phyloP scores from a whole-genome alignment of 495 filamentous ascomycete species.

The Penicillium verhagenii region DNA sequence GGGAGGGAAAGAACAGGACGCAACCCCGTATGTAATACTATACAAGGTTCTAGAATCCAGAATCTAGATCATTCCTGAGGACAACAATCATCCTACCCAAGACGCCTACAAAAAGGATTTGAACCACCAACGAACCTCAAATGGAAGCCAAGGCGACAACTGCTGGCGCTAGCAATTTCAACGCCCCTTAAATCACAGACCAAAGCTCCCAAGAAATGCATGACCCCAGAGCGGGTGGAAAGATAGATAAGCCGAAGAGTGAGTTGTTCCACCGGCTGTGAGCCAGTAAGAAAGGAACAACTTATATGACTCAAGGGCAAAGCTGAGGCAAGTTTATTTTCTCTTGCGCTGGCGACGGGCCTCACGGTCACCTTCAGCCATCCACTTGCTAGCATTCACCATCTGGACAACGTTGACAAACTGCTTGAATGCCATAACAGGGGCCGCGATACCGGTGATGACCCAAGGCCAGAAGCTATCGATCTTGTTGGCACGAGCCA shows the following conservation, averaged over 20 bases:
- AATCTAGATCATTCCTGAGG: conserved; percentile 14
- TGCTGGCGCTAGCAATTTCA: conserved; percentile 7
- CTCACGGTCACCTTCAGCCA: conserved; percentile 79
- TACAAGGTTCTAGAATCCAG: conserved; percentile 19
- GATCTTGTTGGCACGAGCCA: conserved; percentile 93
- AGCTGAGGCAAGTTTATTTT: background rate
- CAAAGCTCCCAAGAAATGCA: conserved; percentile 45
- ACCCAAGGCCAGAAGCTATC: conserved; percentile 83
- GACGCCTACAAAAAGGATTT: conserved; percentile 21
- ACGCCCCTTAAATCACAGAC: conserved; percentile 28
- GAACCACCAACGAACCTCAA: conserved; percentile 16
- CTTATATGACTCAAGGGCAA: conserved; percentile 1
- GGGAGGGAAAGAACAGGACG: conserved; percentile 17
- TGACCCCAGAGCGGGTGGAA: conserved; percentile 19
- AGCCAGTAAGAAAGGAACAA: conserved; percentile 1
- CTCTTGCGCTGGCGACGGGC: conserved; percentile 34
- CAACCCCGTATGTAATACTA: conserved; percentile 28
- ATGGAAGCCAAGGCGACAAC: conserved; percentile 14
- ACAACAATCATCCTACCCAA: conserved; percentile 18
- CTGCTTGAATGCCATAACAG: conserved; percentile 89
- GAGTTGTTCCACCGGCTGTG: background rate
- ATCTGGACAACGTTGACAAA: conserved; percentile 92
- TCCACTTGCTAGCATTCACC: conserved; percentile 87
- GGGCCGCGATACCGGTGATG: conserved; percentile 74
- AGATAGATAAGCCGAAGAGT: conserved; percentile 12